Evolutionary conservation across 2,329 filamentous ascomycete species (phyloP).

Genomic region (Nectriaceae sp.): DNA sequence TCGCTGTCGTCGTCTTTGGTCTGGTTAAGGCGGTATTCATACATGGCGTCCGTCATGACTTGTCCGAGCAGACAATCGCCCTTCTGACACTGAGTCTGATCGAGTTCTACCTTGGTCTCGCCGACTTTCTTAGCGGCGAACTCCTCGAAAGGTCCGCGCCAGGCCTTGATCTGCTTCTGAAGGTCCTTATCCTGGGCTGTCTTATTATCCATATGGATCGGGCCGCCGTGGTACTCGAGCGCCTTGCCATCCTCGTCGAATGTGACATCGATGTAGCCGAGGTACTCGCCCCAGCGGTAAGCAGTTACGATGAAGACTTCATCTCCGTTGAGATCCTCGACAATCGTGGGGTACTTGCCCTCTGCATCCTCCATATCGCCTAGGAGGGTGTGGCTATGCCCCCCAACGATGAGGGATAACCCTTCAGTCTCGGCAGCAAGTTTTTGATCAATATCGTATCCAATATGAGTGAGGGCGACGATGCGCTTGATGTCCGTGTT

Average conservation of each 20-base stretch:
- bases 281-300: constrained; percentile 69
- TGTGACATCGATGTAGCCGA: constrained; percentile 67
- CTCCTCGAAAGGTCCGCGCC: constrained; percentile 62
- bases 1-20: constrained; percentile 36
- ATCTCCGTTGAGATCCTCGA: constrained; percentile 60
- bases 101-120: constrained; percentile 54
- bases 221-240: constrained; percentile 62
- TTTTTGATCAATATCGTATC: constrained; percentile 63
- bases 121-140: constrained; percentile 62
- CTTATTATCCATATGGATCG: constrained; percentile 64
- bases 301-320: constrained; percentile 70
- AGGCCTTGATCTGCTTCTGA: constrained; percentile 58
- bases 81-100: constrained; percentile 58
- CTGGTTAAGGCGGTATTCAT: constrained; percentile 57
- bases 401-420: constrained; percentile 69
- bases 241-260: constrained; percentile 63
- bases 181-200: constrained; percentile 58
- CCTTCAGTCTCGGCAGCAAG: constrained; percentile 62
- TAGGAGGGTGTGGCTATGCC: constrained; percentile 61
- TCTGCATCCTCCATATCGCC: constrained; percentile 59
- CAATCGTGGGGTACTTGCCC: constrained; percentile 66
- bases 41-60: constrained; percentile 60
- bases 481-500: constrained; percentile 66
- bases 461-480: constrained; percentile 67
- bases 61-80: constrained; percentile 61